A percentile compares a stretch with the other conserved stretches of the same genome.
phyloP scores from a whole-genome alignment of 768 basidiomycete species.

The Leucocoprinus birnbaumii region DNA sequence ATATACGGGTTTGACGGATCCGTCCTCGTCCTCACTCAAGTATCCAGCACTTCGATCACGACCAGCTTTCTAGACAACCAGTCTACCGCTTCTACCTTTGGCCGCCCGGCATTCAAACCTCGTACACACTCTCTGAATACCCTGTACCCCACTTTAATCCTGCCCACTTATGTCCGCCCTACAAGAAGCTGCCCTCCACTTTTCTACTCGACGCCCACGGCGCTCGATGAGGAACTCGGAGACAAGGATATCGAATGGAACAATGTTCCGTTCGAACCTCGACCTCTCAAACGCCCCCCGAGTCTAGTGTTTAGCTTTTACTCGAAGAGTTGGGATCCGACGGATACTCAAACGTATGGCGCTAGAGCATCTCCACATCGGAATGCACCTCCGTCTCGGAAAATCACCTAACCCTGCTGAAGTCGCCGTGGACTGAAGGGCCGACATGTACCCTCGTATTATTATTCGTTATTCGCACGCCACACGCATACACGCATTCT shows the following conservation, averaged over 20 bases:
- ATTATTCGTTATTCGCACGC: not conserved
- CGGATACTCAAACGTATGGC: not conserved
- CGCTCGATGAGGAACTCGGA: not conserved
- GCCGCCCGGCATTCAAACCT: not conserved
- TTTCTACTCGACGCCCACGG: not conserved
- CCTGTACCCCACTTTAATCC: not conserved
- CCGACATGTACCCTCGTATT: not conserved
- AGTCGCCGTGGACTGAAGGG: not conserved
- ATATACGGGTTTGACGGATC: constrained; percentile 6
- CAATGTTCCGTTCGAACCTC: not conserved
- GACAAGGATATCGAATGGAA: not conserved
- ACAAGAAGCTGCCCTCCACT: not conserved
- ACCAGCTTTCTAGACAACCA: not conserved
- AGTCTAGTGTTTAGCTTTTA: not conserved
- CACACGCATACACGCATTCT: not conserved
- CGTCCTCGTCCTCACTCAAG: constrained; percentile 3
- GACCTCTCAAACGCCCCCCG: not conserved
- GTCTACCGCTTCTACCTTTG: not conserved
- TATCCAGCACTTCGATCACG: not conserved
- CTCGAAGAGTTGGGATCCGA: not conserved
- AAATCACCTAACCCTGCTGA: too few relatives aligned
- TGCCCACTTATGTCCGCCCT: not conserved
- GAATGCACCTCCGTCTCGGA: too few relatives aligned
- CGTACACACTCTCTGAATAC: not conserved
- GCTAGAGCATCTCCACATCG: not conserved